phyloP scores from a whole-genome alignment of 2,329 filamentous ascomycete genomes.

The Colletotrichum salicis region DNA sequence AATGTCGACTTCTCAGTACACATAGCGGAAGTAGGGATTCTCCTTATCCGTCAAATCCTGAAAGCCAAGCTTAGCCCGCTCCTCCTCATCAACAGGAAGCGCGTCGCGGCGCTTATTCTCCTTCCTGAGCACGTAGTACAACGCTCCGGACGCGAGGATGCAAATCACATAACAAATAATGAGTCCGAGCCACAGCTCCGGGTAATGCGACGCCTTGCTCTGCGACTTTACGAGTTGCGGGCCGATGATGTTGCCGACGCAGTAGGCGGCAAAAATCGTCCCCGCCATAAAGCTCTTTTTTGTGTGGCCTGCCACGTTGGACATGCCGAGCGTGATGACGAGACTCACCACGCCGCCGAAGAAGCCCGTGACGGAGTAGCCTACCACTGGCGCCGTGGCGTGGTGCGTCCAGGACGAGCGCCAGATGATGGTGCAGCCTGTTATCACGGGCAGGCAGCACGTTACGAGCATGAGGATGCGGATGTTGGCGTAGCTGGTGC shows the following conservation, averaged over 20 bases:
- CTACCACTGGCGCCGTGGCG: conserved; percentile 73
- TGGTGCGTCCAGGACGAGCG: conserved; percentile 72
- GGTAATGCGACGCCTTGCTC: conserved; percentile 74
- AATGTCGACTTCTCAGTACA: conserved; percentile 34
- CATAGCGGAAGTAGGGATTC: conserved; percentile 75
- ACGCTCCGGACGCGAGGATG: conserved; percentile 63
- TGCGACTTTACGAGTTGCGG: conserved; percentile 77
- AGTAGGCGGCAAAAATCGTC: conserved; percentile 80
- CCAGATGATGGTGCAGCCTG: conserved; percentile 81
- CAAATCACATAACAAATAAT: conserved; percentile 76
- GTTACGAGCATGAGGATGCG: conserved; percentile 72
- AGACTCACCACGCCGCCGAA: conserved; percentile 77
- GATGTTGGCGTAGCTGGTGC: conserved; percentile 68
- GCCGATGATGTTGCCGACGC: conserved; percentile 80
- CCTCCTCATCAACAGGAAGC: conserved; percentile 64
- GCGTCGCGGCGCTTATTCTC: conserved; percentile 67
- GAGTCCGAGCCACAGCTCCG: conserved; percentile 75
- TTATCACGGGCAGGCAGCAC: conserved; percentile 79
- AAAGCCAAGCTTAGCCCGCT: conserved; percentile 73
- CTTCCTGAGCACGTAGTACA: conserved; percentile 68
- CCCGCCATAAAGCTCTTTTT: conserved; percentile 83
- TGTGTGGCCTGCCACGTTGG: conserved; percentile 79
- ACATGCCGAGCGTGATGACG: conserved; percentile 63
- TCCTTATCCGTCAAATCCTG: conserved; percentile 75
- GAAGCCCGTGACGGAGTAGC: conserved; percentile 78